Conservation (phyloP, 345 rosid genomes). For the Theobroma cacao region DNA sequence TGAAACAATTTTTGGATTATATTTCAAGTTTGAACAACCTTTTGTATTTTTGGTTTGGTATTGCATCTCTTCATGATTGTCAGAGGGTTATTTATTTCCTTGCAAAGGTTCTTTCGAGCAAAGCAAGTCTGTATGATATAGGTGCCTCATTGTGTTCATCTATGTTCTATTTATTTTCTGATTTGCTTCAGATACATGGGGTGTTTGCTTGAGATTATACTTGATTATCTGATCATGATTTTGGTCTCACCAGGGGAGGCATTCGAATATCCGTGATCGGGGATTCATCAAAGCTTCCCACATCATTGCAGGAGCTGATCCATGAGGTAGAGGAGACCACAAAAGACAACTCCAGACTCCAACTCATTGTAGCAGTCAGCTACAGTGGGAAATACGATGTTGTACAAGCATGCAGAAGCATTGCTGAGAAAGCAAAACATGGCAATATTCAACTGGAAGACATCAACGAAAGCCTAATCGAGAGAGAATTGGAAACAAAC, state of each 20-base stretch:
- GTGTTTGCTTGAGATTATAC: neutral
- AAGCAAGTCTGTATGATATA: too few relatives aligned
- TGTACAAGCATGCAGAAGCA: constrained; percentile 60
- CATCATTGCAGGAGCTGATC: constrained; percentile 36
- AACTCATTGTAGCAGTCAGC: constrained; percentile 69
- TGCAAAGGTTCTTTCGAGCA: too few relatives aligned
- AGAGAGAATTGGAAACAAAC: constrained; percentile 61
- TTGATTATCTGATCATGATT: neutral
- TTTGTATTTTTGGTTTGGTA: too few relatives aligned
- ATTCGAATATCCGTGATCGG: constrained; percentile 57
- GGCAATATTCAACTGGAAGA: constrained; percentile 48
- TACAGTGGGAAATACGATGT: constrained; percentile 76
- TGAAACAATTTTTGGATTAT: too few relatives aligned
- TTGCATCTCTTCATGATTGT: too few relatives aligned
- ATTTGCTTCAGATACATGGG: neutral
- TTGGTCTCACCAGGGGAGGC: constrained; percentile 37
- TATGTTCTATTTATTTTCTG: too few relatives aligned
- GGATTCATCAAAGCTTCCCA: constrained; percentile 56
- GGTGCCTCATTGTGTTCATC: neutral
- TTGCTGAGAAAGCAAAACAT: constrained; percentile 50
- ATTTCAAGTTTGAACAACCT: too few relatives aligned
- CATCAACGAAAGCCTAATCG: constrained; percentile 54
- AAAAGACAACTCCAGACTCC: constrained; percentile 46
- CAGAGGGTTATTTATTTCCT: too few relatives aligned
- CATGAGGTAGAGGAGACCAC: constrained; percentile 50